Evolutionary conservation across 1,139 yeast species (phyloP).

Genomic region (Debaryomyces psychrophilus): DNA sequence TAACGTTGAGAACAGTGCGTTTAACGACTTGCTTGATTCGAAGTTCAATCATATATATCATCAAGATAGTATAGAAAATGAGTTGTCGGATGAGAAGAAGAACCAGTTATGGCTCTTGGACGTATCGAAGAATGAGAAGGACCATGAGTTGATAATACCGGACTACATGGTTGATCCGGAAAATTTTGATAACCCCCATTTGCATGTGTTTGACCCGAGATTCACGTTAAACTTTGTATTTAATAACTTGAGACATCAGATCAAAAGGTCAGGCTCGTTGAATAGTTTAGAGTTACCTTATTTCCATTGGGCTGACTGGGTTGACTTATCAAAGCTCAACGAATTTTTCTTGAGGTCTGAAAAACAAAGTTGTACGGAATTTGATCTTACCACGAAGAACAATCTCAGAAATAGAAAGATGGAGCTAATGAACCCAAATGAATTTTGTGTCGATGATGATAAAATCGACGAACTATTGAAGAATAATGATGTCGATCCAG

Average conservation of each 20-base stretch:
- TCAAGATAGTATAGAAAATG: neutral
- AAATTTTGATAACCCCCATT: slow-evolving; percentile 16
- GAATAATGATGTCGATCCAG: slow-evolving; percentile 12
- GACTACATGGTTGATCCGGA: slow-evolving; percentile 16
- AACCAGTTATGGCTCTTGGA: slow-evolving; percentile 14
- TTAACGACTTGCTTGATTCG: slow-evolving; percentile 7
- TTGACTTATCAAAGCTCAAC: slow-evolving; percentile 31
- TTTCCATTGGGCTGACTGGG: slow-evolving; percentile 45
- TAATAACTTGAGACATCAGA: slow-evolving; percentile 20
- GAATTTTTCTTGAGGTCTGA: slow-evolving; percentile 19
- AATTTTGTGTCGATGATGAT: slow-evolving; percentile 34
- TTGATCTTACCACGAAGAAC: slow-evolving; percentile 25
- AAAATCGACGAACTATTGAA: slow-evolving; percentile 20
- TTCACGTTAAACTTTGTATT: slow-evolving; percentile 33
- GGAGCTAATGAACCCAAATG: slow-evolving; percentile 22
- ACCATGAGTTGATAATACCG: slow-evolving; percentile 15
- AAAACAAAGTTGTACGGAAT: slow-evolving; percentile 25
- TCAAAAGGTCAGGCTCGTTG: slow-evolving; percentile 9
- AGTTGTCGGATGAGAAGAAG: slow-evolving; percentile 6
- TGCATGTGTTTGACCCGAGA: slow-evolving; percentile 36
- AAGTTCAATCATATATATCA: slow-evolving; percentile 6
- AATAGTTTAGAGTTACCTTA: slow-evolving; percentile 23
- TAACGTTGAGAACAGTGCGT: slow-evolving; percentile 4
- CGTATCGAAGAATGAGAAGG: slow-evolving; percentile 9
- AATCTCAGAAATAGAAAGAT: slow-evolving; percentile 19